phyloP scores from a whole-genome alignment of 2,329 filamentous ascomycete genomes.

The Didymella lethalis region DNA sequence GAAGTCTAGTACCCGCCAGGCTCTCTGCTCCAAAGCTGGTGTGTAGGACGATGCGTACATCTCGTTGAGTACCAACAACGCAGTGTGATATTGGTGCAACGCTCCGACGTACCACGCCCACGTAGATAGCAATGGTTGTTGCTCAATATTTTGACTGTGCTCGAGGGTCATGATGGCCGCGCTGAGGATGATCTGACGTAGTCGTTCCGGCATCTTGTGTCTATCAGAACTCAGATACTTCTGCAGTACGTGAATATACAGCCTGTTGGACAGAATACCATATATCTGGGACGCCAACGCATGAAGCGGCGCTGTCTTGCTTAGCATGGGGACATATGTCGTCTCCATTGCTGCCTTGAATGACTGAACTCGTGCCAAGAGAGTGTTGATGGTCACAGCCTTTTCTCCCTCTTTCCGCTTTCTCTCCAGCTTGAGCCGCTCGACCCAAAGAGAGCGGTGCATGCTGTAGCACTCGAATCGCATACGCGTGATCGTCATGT shows the following conservation, averaged over 20 bases:
- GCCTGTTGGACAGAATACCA: conserved; percentile 67
- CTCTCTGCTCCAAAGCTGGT: conserved; percentile 66
- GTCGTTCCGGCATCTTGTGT: conserved; percentile 65
- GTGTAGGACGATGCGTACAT: conserved; percentile 66
- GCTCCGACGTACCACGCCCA: conserved; percentile 78
- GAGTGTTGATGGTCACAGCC: conserved; percentile 60
- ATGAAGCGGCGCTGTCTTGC: conserved; percentile 69
- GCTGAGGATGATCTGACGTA: conserved; percentile 70
- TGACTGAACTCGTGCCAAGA: conserved; percentile 73
- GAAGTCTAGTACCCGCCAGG: conserved; percentile 76
- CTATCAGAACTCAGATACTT: conserved; percentile 66
- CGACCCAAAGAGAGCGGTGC: conserved; percentile 73
- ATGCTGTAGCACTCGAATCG: conserved; percentile 78
- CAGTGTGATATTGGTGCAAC: conserved; percentile 75
- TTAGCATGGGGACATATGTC: conserved; percentile 70
- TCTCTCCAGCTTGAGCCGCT: conserved; percentile 70
- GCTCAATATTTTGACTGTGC: conserved; percentile 63
- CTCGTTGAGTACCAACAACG: conserved; percentile 73
- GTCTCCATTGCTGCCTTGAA: conserved; percentile 71
- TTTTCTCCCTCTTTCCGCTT: conserved; percentile 32
- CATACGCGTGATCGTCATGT: conserved; percentile 72
- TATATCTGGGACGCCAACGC: conserved; percentile 70
- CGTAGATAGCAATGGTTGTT: conserved; percentile 58
- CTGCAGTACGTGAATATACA: conserved; percentile 73
- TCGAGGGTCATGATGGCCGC: conserved; percentile 65